Evolutionary conservation across 177 flowering plant genomes (phyloP), one percentile per base, ranked within the genome.

Genomic region (Vitis hybrid): DNA sequence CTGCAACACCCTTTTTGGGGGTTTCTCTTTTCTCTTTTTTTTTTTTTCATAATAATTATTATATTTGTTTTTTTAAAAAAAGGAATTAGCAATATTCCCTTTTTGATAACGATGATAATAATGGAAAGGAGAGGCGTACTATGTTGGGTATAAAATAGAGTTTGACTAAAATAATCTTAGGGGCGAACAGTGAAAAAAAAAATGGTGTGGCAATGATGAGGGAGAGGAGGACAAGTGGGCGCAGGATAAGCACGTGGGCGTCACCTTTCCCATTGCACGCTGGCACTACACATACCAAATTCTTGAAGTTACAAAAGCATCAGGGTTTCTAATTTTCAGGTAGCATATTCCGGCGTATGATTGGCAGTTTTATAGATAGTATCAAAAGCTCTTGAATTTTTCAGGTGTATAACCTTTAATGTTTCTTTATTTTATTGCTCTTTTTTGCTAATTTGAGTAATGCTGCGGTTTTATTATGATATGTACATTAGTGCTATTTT

Each of bases 241-340:
- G 79, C 83, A 81, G 85, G 85, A 79, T 81, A 81, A 81, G 87
- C 87, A 84, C 89, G 90, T 86, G 89, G 84, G 82, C 71, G 70
- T 83, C 69, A 73, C 76, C 83, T 73, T 80, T 78, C 72, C 72
- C 78, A 20, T 78, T 58, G 79, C 85, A 79, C 82, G 84, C 81
- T 78, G 87, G 80, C 81, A 71, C 12, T 57, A 51, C 9, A 39
- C 48, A 5, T 39, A 8, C 8, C 48, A 39, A 39, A 39, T 39
- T 39, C 48, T 39, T 39, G 48, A 39, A 39, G 48, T 39, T 39
- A 33, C 51, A 12, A 39, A 62, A 11, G 33, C 53, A 11, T 56
- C 20, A 13, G 45, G n/a, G 31, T 55, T 59, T 22, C 60, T 55
- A 58, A 33, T 57, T 12, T 62, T 48, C 66, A 26, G 70, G 55